Evolutionary conservation across 148 eudicot species (phyloP).

Genomic region (Pharnaceum exiguum): DNA sequence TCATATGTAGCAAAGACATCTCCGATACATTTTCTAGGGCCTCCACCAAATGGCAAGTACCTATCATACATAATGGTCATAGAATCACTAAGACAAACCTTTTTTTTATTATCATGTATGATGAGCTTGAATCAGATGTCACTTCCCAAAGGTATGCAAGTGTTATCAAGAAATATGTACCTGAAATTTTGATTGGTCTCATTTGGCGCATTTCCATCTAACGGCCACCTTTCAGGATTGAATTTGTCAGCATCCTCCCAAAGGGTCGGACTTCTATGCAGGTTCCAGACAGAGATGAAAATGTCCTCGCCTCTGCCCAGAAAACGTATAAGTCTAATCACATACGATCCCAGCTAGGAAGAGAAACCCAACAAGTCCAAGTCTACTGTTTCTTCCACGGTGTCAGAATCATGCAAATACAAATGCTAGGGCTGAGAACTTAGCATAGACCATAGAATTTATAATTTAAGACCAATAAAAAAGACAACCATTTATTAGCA

Average conservation of each 20-base stretch:
- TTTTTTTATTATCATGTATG: neutral
- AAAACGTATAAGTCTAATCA: neutral
- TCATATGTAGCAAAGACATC: conserved; percentile 94
- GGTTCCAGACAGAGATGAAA: conserved; percentile 92
- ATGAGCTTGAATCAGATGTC: neutral
- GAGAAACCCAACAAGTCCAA: neutral
- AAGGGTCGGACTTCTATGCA: conserved; percentile 73
- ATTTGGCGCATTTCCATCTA: conserved; percentile 91
- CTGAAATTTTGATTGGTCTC: conserved; percentile 93
- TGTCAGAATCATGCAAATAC: too few species aligned
- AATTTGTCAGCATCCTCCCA: conserved; percentile 94
- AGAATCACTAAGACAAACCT: neutral
- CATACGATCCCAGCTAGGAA: neutral
- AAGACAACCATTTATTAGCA: too few species aligned
- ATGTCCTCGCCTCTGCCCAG: conserved; percentile 82
- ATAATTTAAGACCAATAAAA: too few species aligned
- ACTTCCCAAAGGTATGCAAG: neutral
- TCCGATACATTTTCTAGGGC: conserved; percentile 93
- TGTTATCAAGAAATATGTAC: conserved; percentile 24
- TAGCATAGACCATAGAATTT: too few species aligned
- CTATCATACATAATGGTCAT: conserved; percentile 25
- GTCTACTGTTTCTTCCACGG: neutral
- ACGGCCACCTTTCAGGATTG: conserved; percentile 96
- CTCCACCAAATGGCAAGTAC: conserved; percentile 98
- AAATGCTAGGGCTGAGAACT: too few species aligned